Percentiles rank a stretch among this genome's conserved stretches.
phyloP scores from a whole-genome alignment of 331 rosid species.

The Prunus yedoensis region DNA sequence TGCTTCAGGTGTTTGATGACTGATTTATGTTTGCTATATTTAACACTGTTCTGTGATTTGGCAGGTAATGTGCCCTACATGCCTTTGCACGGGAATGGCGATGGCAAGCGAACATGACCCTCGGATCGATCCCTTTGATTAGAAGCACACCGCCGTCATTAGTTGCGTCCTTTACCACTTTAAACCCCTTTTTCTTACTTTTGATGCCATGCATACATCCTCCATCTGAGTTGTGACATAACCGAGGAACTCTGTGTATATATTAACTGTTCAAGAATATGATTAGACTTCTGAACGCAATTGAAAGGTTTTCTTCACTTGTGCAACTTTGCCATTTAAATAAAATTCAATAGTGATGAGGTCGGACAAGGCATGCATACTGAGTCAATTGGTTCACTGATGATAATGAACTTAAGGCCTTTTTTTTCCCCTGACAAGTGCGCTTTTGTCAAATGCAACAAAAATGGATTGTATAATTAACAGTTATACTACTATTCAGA shows the following conservation, averaged over 20 bases:
- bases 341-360: background rate
- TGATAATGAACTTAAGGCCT: background rate
- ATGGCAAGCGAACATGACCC: constrained; percentile 99
- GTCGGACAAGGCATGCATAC: no score
- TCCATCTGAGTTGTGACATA: background rate
- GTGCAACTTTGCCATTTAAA: background rate
- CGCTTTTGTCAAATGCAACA: background rate
- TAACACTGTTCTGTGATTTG: constrained; percentile 8
- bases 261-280: background rate
- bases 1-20: background rate
- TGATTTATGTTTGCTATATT: background rate
- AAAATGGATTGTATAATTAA: background rate
- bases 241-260: constrained; percentile 6
- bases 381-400: background rate
- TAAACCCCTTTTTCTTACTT: background rate
- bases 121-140: constrained; percentile 93
- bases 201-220: background rate
- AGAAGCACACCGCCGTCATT: constrained; percentile 11
- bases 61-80: constrained; percentile 98
- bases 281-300: background rate
- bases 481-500: constrained; percentile 26
- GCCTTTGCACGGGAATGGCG: constrained; percentile 98
- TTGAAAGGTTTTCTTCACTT: background rate
- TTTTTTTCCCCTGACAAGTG: no score
- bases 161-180: background rate